Base-by-base conservation (phyloP, 2,329 filamentous ascomycete species). In the Xylariomycetidae sp. region DNA sequence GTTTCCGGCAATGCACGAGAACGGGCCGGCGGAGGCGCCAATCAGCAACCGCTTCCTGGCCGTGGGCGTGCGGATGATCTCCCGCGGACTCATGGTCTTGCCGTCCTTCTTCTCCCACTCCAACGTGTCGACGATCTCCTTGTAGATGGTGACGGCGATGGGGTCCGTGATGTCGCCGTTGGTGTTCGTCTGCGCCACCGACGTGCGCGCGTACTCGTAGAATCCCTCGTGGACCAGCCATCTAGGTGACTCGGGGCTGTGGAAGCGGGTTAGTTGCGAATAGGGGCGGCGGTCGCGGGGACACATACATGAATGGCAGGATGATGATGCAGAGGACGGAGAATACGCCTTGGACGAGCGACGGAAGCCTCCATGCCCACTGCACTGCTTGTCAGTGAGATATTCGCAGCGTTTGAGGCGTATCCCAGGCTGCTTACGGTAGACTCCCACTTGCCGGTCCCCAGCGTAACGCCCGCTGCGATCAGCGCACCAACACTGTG, bases 291-390 rank as follows among this genome's bases (percentile, higher is more conserved):
- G 13, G 14, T 13, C 23, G 20, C 12, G 18, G 16, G 23, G 6
- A 5, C 9, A 32, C 46, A 47, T 35, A 49, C 49, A 65, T 56
- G 38, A 67, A 67, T 3, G 59, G 63, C 20, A 67, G 39, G 15
- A 67, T 57, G 13, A 54, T 22, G n/a, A 67, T 61, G 40, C 61
- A 65, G 8, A 64, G 37, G 1, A 63, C 8, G 4, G 50, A 50
- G 37, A 54, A 54, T 10, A 61, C 42, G 1, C 54, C 62, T 36
- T 68, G 65, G 19, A 68, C 53, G 1, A 66, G 43, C 0, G 63
- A 66, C 2, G 65, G 65, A 5, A 58, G 50, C 26, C 65, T 48
- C 65, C 65, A 70, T 10, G 64, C 61, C 64, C 65, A 67, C 6
- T 47, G 10, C 19, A 16, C 10, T 27, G 10, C 27, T 8, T 7